Evolutionary conservation across 345 rosid species (phyloP).

Genomic region (Eucalyptus polybractea): DNA sequence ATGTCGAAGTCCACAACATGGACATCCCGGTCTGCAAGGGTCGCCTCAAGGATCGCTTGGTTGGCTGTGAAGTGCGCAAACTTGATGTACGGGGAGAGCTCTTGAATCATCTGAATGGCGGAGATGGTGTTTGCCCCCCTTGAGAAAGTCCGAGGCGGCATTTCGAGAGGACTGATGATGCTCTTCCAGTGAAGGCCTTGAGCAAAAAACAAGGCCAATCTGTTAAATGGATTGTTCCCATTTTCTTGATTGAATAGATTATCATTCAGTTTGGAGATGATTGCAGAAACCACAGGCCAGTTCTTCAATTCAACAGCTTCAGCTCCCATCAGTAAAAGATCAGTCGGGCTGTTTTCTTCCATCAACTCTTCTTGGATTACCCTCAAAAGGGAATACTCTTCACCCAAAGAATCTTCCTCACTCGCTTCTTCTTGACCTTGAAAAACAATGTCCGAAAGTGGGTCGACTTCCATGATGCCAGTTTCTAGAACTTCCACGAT

Average conservation of each 20-base stretch:
- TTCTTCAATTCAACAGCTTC: conserved; percentile 16
- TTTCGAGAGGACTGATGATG: neutral
- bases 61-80: conserved; percentile 13
- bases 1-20: conserved; percentile 12
- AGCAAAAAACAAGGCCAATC: conserved; percentile 10
- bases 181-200: conserved; percentile 6
- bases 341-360: neutral
- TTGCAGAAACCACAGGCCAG: neutral
- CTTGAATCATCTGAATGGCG: conserved; percentile 6
- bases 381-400: neutral
- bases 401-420: neutral
- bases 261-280: neutral
- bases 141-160: neutral
- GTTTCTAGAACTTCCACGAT: neutral
- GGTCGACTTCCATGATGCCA: neutral
- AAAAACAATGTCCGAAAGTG: neutral
- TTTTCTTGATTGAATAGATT: neutral
- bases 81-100: conserved; percentile 8
- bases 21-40: neutral
- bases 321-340: conserved; percentile 12
- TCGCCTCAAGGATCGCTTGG: conserved; percentile 13
- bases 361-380: neutral
- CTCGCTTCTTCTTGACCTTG: neutral
- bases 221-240: neutral
- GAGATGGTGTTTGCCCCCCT: neutral